A percentile compares a stretch with the other conserved stretches of the same genome.
These are phyloP conservation scores for Emericellopsis terricola DNA, from an alignment of 495 filamentous ascomycete species.

Conservation along the genomic window DNA sequence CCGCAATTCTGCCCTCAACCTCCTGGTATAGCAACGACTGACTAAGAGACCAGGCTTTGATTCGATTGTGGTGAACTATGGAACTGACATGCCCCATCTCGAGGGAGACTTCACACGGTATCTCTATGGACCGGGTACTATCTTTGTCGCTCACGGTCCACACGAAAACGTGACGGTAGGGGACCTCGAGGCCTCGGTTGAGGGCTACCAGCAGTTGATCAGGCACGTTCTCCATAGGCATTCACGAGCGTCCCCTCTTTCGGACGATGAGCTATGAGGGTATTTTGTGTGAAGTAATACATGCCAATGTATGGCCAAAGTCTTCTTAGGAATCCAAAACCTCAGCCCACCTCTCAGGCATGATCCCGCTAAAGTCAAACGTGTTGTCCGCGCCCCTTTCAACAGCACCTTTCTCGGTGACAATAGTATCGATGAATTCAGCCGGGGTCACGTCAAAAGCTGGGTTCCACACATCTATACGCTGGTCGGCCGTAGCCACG, in stretches of 20 bases:
- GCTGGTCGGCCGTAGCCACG: conserved; percentile 63
- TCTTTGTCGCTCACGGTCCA: conserved; percentile 75
- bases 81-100: conserved; percentile 76
- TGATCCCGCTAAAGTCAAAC: conserved; percentile 46
- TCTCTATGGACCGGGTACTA: conserved; percentile 76
- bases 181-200: conserved; percentile 50
- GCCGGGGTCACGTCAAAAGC: conserved; percentile 88
- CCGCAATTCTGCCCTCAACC: conserved; percentile 1
- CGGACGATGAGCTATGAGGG: background rate
- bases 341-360: conserved; percentile 30
- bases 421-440: conserved; percentile 75
- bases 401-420: conserved; percentile 80
- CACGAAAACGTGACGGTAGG: conserved; percentile 58
- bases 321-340: conserved; percentile 6
- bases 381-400: conserved; percentile 55
- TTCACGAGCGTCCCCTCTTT: background rate
- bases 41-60: conserved; percentile 39
- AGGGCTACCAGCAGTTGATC: conserved; percentile 54
- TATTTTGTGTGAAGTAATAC: background rate
- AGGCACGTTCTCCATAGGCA: conserved; percentile 28
- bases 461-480: conserved; percentile 84
- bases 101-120: conserved; percentile 59
- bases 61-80: conserved; percentile 68
- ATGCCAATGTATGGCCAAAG: background rate
- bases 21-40: background rate